Conservation (phyloP, 1,284 basidiomycete genomes). For the Rhodotorula glutinis region DNA sequence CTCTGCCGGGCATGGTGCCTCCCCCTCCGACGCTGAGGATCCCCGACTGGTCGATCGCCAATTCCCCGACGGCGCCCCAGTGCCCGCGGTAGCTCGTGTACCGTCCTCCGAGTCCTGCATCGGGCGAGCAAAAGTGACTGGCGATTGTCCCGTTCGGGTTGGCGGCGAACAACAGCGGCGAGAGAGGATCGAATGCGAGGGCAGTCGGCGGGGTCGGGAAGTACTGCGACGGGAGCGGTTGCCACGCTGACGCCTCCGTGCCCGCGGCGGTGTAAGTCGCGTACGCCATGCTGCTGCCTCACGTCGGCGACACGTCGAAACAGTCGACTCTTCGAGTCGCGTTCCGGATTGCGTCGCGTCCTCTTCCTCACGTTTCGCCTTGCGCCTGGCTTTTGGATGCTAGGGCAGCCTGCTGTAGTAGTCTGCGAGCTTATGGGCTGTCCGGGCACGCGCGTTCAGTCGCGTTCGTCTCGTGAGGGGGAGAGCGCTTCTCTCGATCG, state of each 20-base stretch:
- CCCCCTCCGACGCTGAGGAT: slow-evolving; percentile 47
- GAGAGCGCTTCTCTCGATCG: too few species aligned
- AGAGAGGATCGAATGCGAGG: slow-evolving; percentile 31
- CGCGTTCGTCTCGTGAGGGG: too few species aligned
- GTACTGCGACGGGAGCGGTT: slow-evolving; percentile 31
- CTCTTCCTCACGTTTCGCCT: too few species aligned
- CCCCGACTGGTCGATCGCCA: slow-evolving; percentile 47
- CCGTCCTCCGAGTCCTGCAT: slow-evolving; percentile 18
- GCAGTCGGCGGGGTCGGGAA: slow-evolving; percentile 28
- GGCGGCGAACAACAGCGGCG: slow-evolving; percentile 34
- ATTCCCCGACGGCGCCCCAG: slow-evolving; percentile 42
- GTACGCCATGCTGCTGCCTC: slow-evolving; percentile 13
- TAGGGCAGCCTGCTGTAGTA: too few species aligned
- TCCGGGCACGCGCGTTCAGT: too few species aligned
- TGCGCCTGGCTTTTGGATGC: too few species aligned
- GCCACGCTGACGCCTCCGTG: slow-evolving; percentile 17
- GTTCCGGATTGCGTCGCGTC: too few species aligned
- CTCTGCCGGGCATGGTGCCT: slow-evolving; percentile 10
- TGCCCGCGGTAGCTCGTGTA: slow-evolving; percentile 45
- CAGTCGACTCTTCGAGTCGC: too few species aligned
- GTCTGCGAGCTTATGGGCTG: too few species aligned
- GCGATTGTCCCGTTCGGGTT: slow-evolving; percentile 29
- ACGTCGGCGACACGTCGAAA: too few species aligned
- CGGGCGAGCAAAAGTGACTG: slow-evolving; percentile 31
- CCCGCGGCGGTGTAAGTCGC: neutral